Evolutionary conservation across 1,284 basidiomycete genomes (phyloP).

Genomic region (Volvariella volvacea): DNA sequence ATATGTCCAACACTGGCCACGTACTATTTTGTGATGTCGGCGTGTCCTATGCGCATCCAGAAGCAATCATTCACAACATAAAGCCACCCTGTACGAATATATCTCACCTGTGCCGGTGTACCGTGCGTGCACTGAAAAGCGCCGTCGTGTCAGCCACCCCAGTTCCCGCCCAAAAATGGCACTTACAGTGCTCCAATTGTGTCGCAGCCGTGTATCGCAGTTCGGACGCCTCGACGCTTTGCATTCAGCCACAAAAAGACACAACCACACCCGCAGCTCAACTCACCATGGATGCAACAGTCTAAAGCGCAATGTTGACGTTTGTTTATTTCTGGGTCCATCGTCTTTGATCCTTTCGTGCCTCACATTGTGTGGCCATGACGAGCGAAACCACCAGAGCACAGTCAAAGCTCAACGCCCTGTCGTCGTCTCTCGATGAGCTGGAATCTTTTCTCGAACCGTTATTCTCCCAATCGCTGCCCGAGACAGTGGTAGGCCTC

Average conservation of each 20-base stretch:
- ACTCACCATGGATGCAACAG: conserved; percentile 38
- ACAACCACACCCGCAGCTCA: conserved; percentile 7
- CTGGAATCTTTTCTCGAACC: conserved; percentile 60
- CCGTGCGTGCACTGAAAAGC: conserved; percentile 77
- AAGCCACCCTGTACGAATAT: conserved; percentile 7
- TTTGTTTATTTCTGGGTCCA: conserved; percentile 18
- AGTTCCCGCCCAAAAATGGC: too few relatives aligned
- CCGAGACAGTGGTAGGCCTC: conserved; percentile 56
- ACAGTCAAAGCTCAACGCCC: conserved; percentile 42
- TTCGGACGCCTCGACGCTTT: conserved; percentile 89
- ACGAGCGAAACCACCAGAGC: conserved; percentile 48
- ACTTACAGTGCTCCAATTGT: conserved; percentile 85
- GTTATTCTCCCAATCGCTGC: conserved; percentile 54
- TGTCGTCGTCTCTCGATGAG: conserved; percentile 54
- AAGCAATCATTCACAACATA: conserved; percentile 3
- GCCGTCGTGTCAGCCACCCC: not conserved
- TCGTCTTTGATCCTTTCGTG: not conserved
- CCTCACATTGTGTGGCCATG: conserved; percentile 28
- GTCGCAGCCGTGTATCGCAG: conserved; percentile 92
- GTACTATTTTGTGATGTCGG: conserved; percentile 91
- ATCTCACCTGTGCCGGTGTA: conserved; percentile 87
- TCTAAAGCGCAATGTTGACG: conserved; percentile 18
- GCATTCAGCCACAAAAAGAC: too few relatives aligned
- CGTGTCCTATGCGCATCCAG: conserved; percentile 59
- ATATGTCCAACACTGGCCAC: conserved; percentile 2